Evolutionary conservation across 805 yeast species (phyloP).

Genomic region (Cyberlindnera suaveolens): DNA sequence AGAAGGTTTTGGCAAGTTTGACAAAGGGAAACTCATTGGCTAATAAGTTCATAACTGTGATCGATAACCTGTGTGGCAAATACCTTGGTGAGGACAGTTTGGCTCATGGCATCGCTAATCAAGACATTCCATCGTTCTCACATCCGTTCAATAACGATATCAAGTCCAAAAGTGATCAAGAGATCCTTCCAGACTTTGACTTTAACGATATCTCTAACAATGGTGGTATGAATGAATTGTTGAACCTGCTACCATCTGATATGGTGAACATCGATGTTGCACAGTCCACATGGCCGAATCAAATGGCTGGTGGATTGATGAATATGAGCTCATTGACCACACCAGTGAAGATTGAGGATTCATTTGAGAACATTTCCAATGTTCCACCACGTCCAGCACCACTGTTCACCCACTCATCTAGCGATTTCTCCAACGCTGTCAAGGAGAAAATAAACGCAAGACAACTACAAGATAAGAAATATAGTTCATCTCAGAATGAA

Average conservation of each 20-base stretch:
- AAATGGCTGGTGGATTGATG: neutral
- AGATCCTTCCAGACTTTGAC: conserved; percentile 20
- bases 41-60: conserved; percentile 37
- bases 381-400: neutral
- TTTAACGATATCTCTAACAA: conserved; percentile 20
- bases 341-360: conserved; percentile 3
- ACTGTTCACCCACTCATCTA: neutral
- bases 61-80: conserved; percentile 35
- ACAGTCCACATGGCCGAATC: neutral
- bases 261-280: conserved; percentile 15
- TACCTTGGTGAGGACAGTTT: conserved; percentile 19
- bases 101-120: neutral
- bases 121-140: neutral
- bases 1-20: conserved; percentile 31
- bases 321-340: neutral
- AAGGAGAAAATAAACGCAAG: neutral
- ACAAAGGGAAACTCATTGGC: conserved; percentile 40
- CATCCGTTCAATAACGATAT: neutral
- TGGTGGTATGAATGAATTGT: conserved; percentile 16
- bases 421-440: neutral
- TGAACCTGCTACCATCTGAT: conserved; percentile 22
- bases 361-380: neutral
- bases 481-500: neutral
- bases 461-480: neutral
- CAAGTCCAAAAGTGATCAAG: conserved; percentile 4